Evolutionary conservation across 305 asterid species (phyloP), one percentile per base, ranked within the genome.

Genomic region (Solanum hybrid): DNA sequence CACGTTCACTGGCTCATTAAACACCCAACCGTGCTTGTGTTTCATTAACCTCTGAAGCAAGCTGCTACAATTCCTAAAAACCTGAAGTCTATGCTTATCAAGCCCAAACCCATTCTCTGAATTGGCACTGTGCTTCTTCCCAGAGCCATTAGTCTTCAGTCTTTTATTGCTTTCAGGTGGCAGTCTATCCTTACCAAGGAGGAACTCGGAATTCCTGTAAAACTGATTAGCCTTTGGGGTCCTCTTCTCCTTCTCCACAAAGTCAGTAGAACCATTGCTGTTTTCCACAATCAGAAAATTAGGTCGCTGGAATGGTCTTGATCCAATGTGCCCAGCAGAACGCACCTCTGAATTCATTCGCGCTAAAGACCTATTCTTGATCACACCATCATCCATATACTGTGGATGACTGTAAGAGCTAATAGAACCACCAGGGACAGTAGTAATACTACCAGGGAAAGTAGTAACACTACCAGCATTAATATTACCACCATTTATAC

Each of bases 181-280:
- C 88, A 97, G 86, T 89, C 97, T 92, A 89, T 96, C 99, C 90
- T 97, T 97, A n/a, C 98, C 98, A 89, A 96, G 89, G 88, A 97
- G 97, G 82, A 97, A 95, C 89, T 97, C 99, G 0, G 99, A 93
- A 90, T 95, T 95, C 90, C 95, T 88, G 89, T 97, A 96, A 81
- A 91, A 94, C 91, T 96, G 97, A 93, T 96, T 96, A n/a, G 98
- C 99, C 94, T 95, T 97, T 22, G 99, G 99, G 56, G 98, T 97
- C 87, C 98, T 93, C 90, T 96, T 97, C 93, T 97, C 99, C 92
- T 96, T 97, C 94, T 96, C 98, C 64, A 92, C 88, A 89, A 85
- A 92, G 60, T 93, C 98, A 89, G 87, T 90, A 27, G 86, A 89
- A 88, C 71, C 89, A 88, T 91, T 93, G 92, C 88, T 93, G 86